Evolutionary conservation across 306 rosid species (phyloP).

Genomic region (Luffa aegyptiaca): DNA sequence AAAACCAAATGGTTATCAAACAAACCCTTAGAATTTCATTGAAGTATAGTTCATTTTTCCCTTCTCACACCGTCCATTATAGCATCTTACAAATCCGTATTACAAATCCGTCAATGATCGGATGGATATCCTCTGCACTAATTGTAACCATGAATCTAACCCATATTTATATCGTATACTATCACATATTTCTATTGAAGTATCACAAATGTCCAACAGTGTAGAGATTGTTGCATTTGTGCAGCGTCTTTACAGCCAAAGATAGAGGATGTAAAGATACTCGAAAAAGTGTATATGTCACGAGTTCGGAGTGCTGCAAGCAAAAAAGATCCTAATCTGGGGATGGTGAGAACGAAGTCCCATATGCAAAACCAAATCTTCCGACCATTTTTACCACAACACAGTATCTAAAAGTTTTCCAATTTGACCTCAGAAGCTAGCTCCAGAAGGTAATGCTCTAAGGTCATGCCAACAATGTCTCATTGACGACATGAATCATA

Average conservation of each 20-base stretch:
- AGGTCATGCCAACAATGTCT: background rate
- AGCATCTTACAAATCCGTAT: background rate
- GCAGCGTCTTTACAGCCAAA: background rate
- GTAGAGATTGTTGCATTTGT: background rate
- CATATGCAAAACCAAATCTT: background rate
- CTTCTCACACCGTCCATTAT: background rate
- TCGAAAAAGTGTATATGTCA: background rate
- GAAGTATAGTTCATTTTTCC: background rate
- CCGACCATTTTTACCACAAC: background rate
- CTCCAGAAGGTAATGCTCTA: background rate
- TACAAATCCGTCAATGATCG: background rate
- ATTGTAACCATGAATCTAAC: background rate
- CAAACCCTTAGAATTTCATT: background rate
- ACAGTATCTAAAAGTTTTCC: background rate
- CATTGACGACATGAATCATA: background rate
- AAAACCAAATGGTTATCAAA: too few species aligned
- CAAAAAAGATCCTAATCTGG: background rate
- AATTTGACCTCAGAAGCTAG: background rate
- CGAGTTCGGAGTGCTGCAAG: background rate
- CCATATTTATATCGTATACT: background rate
- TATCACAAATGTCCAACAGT: background rate
- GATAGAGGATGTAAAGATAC: background rate
- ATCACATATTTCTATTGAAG: background rate
- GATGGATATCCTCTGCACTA: background rate
- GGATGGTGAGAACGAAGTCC: background rate